These are phyloP conservation scores for Asparagopsis taxiformis DNA, from an alignment of 31 red algal species.

Conservation along the genomic window DNA sequence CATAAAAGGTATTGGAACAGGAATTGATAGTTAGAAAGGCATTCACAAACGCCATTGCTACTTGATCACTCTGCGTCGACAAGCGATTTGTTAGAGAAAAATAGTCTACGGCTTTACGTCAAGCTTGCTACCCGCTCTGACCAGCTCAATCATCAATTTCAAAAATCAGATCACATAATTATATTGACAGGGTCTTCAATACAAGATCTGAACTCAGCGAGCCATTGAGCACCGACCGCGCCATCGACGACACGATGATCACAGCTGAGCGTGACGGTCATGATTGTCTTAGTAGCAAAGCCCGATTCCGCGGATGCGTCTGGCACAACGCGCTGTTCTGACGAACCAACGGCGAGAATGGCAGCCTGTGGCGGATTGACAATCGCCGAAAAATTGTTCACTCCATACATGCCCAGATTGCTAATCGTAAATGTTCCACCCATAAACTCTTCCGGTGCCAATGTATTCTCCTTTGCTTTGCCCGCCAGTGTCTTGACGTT, in stretches of 20 bases:
- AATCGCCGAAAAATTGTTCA: slow-evolving; percentile 89
- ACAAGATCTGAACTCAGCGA: slow-evolving; percentile 72
- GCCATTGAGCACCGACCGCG: slow-evolving; percentile 87
- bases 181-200: slow-evolving; percentile 84
- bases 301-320: slow-evolving; percentile 30
- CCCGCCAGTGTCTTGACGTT: slow-evolving; percentile 80
- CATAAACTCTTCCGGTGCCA: slow-evolving; percentile 82
- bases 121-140: background rate
- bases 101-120: too few species aligned
- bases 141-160: background rate
- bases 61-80: too few species aligned
- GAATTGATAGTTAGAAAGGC: too few species aligned
- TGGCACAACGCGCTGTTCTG: slow-evolving; percentile 59
- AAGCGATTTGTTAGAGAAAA: too few species aligned
- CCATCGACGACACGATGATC: slow-evolving; percentile 99
- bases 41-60: too few species aligned
- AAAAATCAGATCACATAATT: slow-evolving; percentile 51
- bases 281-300: slow-evolving; percentile 34
- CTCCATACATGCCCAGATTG: slow-evolving; percentile 95
- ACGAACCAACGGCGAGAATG: slow-evolving; percentile 90
- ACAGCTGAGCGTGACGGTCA: slow-evolving; percentile 80
- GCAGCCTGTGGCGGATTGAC: slow-evolving; percentile 96
- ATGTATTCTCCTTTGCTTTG: slow-evolving; percentile 77
- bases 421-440: slow-evolving; percentile 91
- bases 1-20: too few species aligned